phyloP scores from a whole-genome alignment of 192 early-diverging fungal genomes.

The Coemansia aciculifera region DNA sequence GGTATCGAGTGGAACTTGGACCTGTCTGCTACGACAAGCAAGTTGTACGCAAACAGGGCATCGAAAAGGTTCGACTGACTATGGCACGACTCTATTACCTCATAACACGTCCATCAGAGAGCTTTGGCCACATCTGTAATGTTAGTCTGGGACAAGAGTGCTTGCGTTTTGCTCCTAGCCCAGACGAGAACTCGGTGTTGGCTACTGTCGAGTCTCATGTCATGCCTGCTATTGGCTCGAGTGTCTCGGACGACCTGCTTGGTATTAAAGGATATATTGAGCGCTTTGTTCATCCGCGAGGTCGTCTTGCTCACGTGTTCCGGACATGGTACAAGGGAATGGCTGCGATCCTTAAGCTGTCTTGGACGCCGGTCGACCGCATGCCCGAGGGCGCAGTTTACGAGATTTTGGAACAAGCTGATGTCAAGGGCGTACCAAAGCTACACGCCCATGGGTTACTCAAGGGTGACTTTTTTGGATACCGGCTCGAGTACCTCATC shows the following conservation, averaged over 20 bases:
- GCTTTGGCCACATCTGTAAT: slow-evolving; percentile 13
- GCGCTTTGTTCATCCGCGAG: background rate
- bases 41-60: no score
- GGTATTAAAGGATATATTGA: background rate
- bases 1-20: background rate
- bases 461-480: background rate
- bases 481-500: slow-evolving; percentile 9
- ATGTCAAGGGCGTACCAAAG: background rate
- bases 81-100: slow-evolving; percentile 7
- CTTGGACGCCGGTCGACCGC: slow-evolving; percentile 4
- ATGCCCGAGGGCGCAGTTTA: slow-evolving; percentile 18
- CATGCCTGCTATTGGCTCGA: background rate
- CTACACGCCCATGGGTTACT: background rate
- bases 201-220: background rate
- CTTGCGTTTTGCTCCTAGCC: background rate
- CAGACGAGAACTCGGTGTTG: background rate
- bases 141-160: background rate
- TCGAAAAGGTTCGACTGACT: background rate
- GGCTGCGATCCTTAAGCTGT: background rate
- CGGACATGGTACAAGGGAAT: background rate
- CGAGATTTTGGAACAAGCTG: background rate
- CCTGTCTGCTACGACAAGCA: background rate
- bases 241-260: background rate
- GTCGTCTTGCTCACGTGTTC: background rate
- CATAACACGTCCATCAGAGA: background rate